Evolutionary conservation across 23 red algal species (phyloP), one percentile per base, ranked within the genome.

Genomic region (Cyanidium caldarium): DNA sequence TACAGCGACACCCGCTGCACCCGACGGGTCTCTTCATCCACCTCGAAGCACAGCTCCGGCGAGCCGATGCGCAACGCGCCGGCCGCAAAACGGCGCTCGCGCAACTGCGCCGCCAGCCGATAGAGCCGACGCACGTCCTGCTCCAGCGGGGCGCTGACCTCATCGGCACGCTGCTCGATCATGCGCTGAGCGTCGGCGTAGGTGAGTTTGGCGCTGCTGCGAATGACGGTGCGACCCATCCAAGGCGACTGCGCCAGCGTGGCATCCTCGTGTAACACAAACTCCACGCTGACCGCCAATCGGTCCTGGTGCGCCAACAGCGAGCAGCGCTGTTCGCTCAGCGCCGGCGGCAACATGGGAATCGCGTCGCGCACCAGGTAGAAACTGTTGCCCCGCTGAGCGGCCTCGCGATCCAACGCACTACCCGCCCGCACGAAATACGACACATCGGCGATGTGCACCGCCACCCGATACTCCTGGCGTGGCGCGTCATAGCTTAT

Each of bases 11-110:
- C 73, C 65, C 82, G 80, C 3, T 73, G 81, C 3, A 95, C 81
- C 58, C 77, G 56, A 41, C 84, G 69, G 33, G 69, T 72, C 33
- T 72, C 80, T 56, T 84, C 68, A 21, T 76, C 68, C 25, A 84
- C 68, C 68, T 87, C 75, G 72, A 95, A 87, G 35, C 75, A 69
- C 51, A 95, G 57, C 66, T 95, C 82, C 23, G 82, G 90, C 16
- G 72, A 83, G 13, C 75, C 78, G 44, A 87, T 46, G 19, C 68
- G 65, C 46, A 95, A 44, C 35, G 90, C 90, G 12, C 90, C 90
- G 15, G 75, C 80, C 23, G 58, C 82, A 76, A 84, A 82, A 26
- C 90, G 79, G 16, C 44, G 35, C 34, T 66, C 77, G 23, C 90
- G 68, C 37, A 86, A 19, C 58, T 70, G 76, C 33, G 41, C 67